Base-by-base conservation (phyloP, 345 rosid species). In the Pistacia integerrima region DNA sequence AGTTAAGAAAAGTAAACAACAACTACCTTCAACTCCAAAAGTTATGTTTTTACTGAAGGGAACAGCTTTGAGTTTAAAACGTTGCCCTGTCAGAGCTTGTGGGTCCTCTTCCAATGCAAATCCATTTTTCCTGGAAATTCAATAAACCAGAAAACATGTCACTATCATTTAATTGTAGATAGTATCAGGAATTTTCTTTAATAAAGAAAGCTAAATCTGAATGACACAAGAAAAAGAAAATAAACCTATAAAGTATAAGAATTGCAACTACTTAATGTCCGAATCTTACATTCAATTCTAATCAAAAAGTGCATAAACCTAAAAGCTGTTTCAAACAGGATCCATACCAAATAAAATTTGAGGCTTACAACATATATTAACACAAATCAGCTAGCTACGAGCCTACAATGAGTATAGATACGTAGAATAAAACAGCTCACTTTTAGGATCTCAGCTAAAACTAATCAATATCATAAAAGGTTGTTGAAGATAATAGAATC, bases 11-110 rank as follows among this genome's bases (percentile, higher is more conserved):
- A 4, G 46, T 52, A 28, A 55, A 11, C 9, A 33, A 66, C 63
- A 74, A 55, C 58, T 85, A 93, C 99, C 99, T 92, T 90, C 97
- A 17, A 84, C 88, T 69, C 99, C 99, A 84, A 96, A 96, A 79
- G 93, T 93, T 82, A 92, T 89, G 78, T 88, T 96, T 85, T 96
- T 92, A 84, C 98, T 96, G 83, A 93, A 93, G 65, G 97, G 99
- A 76, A 96, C 86, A 7, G 97, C 92, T 84, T 88, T 88, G 59
- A 96, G 60, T 80, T 83, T 90, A 84, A 89, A 93, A 67, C 77
- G 97, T 64, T 76, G 77, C 60, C 99, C 99, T 1, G 93, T 92
- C 49, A 88, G 86, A 78, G 93, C 97, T 82, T 78, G 76, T 8
- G 78, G 86, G 84, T 93, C 90, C 88, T 96, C 99, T 80, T 92